Evolutionary conservation across 306 rosid species (phyloP).

Genomic region (Sphenostylis stenocarpa): DNA sequence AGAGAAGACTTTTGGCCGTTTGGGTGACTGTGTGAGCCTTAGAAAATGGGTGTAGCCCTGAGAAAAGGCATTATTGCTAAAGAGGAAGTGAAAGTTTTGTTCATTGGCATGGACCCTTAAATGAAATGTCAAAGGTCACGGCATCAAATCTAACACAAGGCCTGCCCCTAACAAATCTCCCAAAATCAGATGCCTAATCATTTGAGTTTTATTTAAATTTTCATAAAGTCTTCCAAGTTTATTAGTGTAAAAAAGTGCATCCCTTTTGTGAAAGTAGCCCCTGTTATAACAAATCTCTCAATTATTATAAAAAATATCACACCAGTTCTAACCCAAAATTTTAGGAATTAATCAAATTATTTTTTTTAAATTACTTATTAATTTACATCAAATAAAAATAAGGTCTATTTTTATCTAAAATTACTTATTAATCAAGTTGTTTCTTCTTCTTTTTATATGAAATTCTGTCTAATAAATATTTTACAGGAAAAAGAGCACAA

Average conservation of each 20-base stretch:
- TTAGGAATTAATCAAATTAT: too few relatives aligned
- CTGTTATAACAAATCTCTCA: too few relatives aligned
- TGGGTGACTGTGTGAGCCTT: constrained; percentile 38
- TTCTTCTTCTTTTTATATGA: too few relatives aligned
- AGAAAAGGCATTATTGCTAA: constrained; percentile 57
- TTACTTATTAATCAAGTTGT: too few relatives aligned
- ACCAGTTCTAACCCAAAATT: too few relatives aligned
- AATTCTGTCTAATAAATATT: too few relatives aligned
- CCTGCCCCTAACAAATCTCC: constrained; percentile 55
- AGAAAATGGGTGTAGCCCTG: constrained; percentile 28
- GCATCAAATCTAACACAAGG: too few relatives aligned
- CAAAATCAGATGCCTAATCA: constrained; percentile 72
- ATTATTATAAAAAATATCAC: too few relatives aligned
- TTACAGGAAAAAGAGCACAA: too few relatives aligned
- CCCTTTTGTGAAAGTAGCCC: constrained; percentile 42
- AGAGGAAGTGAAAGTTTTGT: constrained; percentile 50
- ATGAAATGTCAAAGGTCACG: constrained; percentile 42
- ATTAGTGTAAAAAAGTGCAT: constrained; percentile 23
- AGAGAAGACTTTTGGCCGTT: constrained; percentile 29
- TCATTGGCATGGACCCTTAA: constrained; percentile 63
- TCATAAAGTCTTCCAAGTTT: constrained; percentile 23
- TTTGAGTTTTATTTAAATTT: constrained; percentile 37
- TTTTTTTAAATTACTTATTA: too few relatives aligned
- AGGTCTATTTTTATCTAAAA: too few relatives aligned
- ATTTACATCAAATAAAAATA: too few relatives aligned